Evolutionary conservation across 176 grass and related monocot genomes (phyloP).

Genomic region (Carex cristatella): DNA sequence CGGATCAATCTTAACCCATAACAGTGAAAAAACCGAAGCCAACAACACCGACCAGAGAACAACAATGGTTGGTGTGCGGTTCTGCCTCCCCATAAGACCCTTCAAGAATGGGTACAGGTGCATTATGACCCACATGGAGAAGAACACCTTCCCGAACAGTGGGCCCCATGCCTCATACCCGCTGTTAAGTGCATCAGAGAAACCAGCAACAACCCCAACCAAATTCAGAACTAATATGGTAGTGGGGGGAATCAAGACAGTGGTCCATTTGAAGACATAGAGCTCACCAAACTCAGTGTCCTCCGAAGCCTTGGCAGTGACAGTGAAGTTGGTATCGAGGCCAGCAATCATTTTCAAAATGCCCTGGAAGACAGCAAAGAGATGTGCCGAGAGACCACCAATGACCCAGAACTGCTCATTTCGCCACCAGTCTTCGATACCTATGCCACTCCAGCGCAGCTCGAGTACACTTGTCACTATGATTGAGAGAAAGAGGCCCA

Average conservation of each 20-base stretch:
- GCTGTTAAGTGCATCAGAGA: slow-evolving; percentile 86
- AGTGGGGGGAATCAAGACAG: slow-evolving; percentile 87
- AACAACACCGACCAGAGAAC: slow-evolving; percentile 87
- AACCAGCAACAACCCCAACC: slow-evolving; percentile 78
- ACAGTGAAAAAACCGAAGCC: slow-evolving; percentile 85
- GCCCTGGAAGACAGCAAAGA: slow-evolving; percentile 96
- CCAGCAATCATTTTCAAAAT: slow-evolving; percentile 87
- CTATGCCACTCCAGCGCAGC: slow-evolving; percentile 89
- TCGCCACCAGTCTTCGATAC: slow-evolving; percentile 95
- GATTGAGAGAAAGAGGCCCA: slow-evolving; percentile 90
- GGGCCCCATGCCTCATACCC: slow-evolving; percentile 94
- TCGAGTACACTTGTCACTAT: slow-evolving; percentile 78
- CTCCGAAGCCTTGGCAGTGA: slow-evolving; percentile 68
- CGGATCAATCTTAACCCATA: slow-evolving; percentile 96
- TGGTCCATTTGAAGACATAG: slow-evolving; percentile 97
- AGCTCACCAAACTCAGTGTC: slow-evolving; percentile 73
- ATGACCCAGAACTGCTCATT: slow-evolving; percentile 99
- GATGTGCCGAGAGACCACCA: slow-evolving; percentile 78
- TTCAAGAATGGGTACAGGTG: slow-evolving; percentile 98
- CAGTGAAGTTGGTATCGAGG: slow-evolving; percentile 96
- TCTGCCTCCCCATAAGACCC: slow-evolving; percentile 93
- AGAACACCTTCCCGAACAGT: slow-evolving; percentile 98
- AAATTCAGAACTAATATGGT: slow-evolving; percentile 82
- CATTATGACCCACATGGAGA: slow-evolving; percentile 94
- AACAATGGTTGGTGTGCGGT: slow-evolving; percentile 89